Conservation (phyloP, 2,329 filamentous ascomycete genomes). For the Trichoderma gracile region DNA sequence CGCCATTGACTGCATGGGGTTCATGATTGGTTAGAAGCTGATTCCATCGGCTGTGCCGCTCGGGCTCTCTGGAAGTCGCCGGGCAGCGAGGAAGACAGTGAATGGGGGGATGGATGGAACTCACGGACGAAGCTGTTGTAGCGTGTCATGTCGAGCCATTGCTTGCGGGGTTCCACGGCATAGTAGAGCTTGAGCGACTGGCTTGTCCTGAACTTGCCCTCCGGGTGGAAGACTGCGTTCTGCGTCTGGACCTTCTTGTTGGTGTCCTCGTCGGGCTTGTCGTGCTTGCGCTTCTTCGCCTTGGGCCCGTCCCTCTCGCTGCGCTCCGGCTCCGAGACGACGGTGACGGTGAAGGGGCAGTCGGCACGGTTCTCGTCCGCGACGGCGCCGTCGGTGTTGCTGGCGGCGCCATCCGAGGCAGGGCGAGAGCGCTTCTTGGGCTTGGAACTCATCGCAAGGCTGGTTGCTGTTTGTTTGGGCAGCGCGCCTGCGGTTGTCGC, state of each 20-base stretch:
- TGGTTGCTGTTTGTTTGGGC: slow-evolving; percentile 1
- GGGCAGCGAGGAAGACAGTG: not conserved
- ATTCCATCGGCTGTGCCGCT: not conserved
- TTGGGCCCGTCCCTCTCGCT: slow-evolving; percentile 41
- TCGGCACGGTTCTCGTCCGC: slow-evolving; percentile 56
- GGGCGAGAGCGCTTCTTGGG: slow-evolving; percentile 55
- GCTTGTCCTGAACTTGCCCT: slow-evolving; percentile 55
- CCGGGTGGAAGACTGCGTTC: slow-evolving; percentile 55
- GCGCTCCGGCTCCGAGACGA: slow-evolving; percentile 35
- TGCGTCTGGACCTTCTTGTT: slow-evolving; percentile 48
- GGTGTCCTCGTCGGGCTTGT: slow-evolving; percentile 46
- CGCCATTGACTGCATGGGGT: slow-evolving; percentile 51
- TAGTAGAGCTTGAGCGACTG: slow-evolving; percentile 59
- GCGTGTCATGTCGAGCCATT: slow-evolving; percentile 60
- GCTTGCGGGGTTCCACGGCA: slow-evolving; percentile 52
- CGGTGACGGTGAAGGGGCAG: slow-evolving; percentile 53
- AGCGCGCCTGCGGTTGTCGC: slow-evolving; percentile 8
- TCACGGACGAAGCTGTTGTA: slow-evolving; percentile 63
- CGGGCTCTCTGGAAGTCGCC: not conserved
- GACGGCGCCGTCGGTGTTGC: not conserved
- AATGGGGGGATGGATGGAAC: slow-evolving; percentile 42
- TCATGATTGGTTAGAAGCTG: slow-evolving; percentile 14
- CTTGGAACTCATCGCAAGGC: slow-evolving; percentile 34
- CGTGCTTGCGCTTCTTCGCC: slow-evolving; percentile 52
- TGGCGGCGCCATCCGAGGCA: slow-evolving; percentile 31